Conservation (phyloP, 2,329 filamentous ascomycete genomes). For the Alternaria viburni region DNA sequence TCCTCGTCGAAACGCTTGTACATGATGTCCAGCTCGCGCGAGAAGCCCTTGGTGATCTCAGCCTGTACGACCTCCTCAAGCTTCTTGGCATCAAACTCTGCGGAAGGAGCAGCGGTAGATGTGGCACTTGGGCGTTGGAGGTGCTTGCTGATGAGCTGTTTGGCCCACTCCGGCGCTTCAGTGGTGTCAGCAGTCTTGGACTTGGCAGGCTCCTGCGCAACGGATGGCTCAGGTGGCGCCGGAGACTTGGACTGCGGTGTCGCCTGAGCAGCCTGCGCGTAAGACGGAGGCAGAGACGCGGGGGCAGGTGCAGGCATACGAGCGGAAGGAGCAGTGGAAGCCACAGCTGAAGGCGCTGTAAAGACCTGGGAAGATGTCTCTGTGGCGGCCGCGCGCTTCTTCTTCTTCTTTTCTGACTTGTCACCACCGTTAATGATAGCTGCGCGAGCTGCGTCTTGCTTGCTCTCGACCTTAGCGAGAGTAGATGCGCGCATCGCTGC, state of each 20-base stretch:
- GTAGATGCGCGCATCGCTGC: slow-evolving; percentile 50
- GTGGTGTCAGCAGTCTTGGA: slow-evolving; percentile 20
- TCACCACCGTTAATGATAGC: slow-evolving; percentile 50
- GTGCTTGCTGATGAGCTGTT: slow-evolving; percentile 41
- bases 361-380: slow-evolving; percentile 57
- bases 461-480: slow-evolving; percentile 51
- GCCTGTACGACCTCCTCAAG: slow-evolving; percentile 56
- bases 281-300: slow-evolving; percentile 40
- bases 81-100: slow-evolving; percentile 59
- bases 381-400: slow-evolving; percentile 64
- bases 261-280: slow-evolving; percentile 50
- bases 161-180: slow-evolving; percentile 48
- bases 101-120: slow-evolving; percentile 14
- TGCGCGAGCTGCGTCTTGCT: slow-evolving; percentile 50
- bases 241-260: slow-evolving; percentile 40
- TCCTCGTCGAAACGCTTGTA: slow-evolving; percentile 73
- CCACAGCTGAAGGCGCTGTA: slow-evolving; percentile 3
- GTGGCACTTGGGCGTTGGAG: slow-evolving; percentile 30
- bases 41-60: slow-evolving; percentile 55
- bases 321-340: slow-evolving; percentile 16
- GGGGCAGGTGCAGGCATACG: slow-evolving; percentile 20
- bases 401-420: slow-evolving; percentile 64
- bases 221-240: slow-evolving; percentile 24
- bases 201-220: slow-evolving; percentile 20
- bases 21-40: slow-evolving; percentile 60